These are phyloP conservation scores for Sicyos baderoa DNA, from an alignment of 306 rosid genomes.

Conservation along the genomic window DNA sequence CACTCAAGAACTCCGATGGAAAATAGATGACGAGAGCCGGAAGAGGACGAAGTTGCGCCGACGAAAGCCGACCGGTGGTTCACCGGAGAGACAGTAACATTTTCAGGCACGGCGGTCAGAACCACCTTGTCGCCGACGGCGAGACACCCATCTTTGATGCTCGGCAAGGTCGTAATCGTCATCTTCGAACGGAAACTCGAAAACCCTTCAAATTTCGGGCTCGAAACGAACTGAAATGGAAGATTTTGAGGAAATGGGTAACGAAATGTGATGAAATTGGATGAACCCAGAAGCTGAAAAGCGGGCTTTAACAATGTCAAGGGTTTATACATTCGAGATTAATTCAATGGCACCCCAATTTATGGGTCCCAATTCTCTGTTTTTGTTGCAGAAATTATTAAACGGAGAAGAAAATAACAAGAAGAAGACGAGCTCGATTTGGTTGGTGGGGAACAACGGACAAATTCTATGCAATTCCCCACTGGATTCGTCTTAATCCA, in stretches of 20 bases:
- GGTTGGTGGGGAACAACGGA: conserved; percentile 16
- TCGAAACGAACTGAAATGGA: not conserved
- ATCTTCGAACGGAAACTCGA: conserved; percentile 20
- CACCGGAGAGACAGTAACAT: conserved; percentile 34
- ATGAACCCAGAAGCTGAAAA: not conserved
- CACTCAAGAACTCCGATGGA: conserved; percentile 51
- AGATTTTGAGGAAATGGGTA: not conserved
- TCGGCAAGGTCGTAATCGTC: conserved; percentile 44
- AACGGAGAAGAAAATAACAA: not conserved
- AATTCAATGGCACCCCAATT: not conserved
- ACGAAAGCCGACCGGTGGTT: conserved; percentile 41
- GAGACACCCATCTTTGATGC: conserved; percentile 34
- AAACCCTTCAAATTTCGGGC: not conserved
- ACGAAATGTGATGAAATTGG: not conserved
- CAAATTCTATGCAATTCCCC: not conserved
- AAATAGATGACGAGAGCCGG: conserved; percentile 47
- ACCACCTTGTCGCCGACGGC: conserved; percentile 36
- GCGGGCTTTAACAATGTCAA: not conserved
- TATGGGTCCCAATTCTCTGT: not conserved
- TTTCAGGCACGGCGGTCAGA: conserved; percentile 41
- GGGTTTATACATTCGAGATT: not conserved
- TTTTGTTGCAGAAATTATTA: not conserved
- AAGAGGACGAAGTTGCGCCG: conserved; percentile 38
- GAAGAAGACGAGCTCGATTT: conserved; percentile 12
- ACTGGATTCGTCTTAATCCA: not conserved